These are phyloP conservation scores for Hymenoscyphus occultus DNA, from an alignment of 2,329 filamentous ascomycete genomes.

Conservation along the genomic window DNA sequence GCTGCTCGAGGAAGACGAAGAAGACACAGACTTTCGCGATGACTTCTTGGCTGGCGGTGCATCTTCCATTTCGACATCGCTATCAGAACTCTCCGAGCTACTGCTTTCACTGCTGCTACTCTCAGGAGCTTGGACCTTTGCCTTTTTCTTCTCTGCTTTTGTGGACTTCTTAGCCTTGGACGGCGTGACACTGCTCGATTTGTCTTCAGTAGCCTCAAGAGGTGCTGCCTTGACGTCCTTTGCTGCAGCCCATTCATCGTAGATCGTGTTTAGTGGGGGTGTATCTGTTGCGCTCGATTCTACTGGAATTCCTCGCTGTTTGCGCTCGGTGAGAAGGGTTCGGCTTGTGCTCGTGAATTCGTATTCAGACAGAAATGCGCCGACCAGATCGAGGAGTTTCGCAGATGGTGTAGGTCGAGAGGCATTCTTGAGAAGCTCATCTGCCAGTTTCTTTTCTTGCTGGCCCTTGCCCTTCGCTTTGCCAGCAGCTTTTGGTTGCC, in stretches of 20 bases:
- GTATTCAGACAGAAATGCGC: conserved; percentile 62
- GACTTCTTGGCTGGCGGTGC: conserved; percentile 35
- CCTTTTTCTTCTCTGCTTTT: conserved; percentile 32
- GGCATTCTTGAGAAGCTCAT: conserved; percentile 31
- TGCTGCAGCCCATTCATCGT: conserved; percentile 40
- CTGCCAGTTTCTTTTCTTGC: conserved; percentile 33
- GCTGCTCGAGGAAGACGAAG: conserved; percentile 40
- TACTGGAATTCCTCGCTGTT: conserved; percentile 36
- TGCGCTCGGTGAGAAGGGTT: conserved; percentile 61
- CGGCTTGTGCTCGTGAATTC: conserved; percentile 60
- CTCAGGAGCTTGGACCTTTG: conserved; percentile 29
- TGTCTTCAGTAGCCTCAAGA: neutral
- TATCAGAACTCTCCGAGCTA: conserved; percentile 29
- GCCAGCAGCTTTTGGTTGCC: conserved; percentile 17
- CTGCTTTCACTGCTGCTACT: conserved; percentile 40
- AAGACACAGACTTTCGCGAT: conserved; percentile 34
- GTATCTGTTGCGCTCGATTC: conserved; percentile 46
- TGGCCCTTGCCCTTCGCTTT: conserved; percentile 27
- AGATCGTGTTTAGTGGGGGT: conserved; percentile 38
- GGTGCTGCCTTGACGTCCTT: conserved; percentile 21
- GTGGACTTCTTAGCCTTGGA: conserved; percentile 29
- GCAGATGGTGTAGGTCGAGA: conserved; percentile 45
- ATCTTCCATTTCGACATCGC: conserved; percentile 36
- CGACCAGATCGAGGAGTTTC: conserved; percentile 65
- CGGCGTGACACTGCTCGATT: conserved; percentile 18